Base-by-base conservation (phyloP, 495 filamentous ascomycete genomes). In the Aspergillus nidulans region DNA sequence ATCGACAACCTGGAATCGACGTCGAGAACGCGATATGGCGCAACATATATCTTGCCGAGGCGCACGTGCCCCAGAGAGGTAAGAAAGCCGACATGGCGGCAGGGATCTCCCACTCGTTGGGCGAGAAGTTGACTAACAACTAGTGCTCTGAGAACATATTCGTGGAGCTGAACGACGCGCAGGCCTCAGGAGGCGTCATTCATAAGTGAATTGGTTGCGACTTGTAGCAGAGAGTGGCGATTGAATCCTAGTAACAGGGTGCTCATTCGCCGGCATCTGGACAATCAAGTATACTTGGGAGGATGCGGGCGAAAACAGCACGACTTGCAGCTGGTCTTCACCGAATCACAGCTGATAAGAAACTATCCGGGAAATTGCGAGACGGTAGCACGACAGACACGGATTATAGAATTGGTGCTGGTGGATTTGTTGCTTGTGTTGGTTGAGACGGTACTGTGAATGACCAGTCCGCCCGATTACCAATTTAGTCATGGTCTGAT, bases 11-110 rank as follows among this genome's bases (percentile, higher is more conserved):
- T 0, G 70, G 70, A 4, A 63, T 58, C 39, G 69, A 60, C 7
- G 23, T 56, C 1, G 65, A 68, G 45, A 68, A 68, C 47, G 63
- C 49, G 23, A 63, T 60, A 6, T 68, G 63, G 65, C 56, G 65
- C 12, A 68, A 68, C 48, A 65, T 63, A 21, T 68, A 61, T 23
- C 43, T 65, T 8, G 53, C 59, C 2, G 61, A 49, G 6, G 61
- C 61, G 5, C 26, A 26, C 24, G 57, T 56, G 34, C 51, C 58
- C 51, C 58, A 52, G 24, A 52, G 20, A 25, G 38, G 45, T 4
- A 48, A 48, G 45, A 48, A 48, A 30, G 43, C 45, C 6, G 53
- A 10, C 7, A 25, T 51, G 56, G 49, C n/a, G 30, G 54, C 32
- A 47, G 41, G n/a, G 26, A 32, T 13, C 23, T 38, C 24, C 41